These are phyloP conservation scores for Aspergillus sp. DNA, from an alignment of 2,329 filamentous ascomycete species.

Conservation along the genomic window DNA sequence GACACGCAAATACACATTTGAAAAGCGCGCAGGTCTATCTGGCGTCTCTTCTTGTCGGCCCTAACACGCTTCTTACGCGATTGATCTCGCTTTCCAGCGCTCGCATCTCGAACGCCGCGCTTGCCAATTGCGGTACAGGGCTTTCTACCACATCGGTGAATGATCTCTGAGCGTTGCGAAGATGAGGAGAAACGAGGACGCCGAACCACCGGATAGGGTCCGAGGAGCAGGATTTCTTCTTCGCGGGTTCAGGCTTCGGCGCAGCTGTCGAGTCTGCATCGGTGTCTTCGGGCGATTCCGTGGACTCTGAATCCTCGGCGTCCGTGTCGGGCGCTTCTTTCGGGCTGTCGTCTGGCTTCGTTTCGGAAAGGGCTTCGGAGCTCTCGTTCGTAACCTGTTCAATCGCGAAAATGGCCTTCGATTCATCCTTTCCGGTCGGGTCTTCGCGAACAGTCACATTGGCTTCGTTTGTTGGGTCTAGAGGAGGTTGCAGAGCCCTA, in stretches of 20 bases:
- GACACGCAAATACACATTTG: neutral
- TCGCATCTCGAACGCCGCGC: conserved; percentile 41
- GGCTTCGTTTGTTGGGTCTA: neutral
- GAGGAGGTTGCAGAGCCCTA: conserved; percentile 14
- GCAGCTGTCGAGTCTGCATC: conserved; percentile 4
- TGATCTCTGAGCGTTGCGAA: conserved; percentile 45
- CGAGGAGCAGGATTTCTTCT: conserved; percentile 30
- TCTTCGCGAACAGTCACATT: neutral
- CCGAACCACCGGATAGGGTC: conserved; percentile 52
- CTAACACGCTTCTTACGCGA: conserved; percentile 27
- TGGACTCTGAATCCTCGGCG: neutral
- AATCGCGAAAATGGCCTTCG: conserved; percentile 13
- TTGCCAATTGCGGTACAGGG: conserved; percentile 38
- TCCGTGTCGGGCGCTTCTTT: neutral
- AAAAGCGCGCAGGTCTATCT: neutral
- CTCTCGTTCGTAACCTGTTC: neutral
- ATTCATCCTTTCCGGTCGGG: neutral
- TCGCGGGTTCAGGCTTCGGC: conserved; percentile 11
- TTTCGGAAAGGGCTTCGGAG: conserved; percentile 8
- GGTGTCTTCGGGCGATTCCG: conserved; percentile 1
- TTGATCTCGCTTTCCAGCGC: conserved; percentile 40
- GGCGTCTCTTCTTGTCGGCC: neutral
- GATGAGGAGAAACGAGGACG: conserved; percentile 45
- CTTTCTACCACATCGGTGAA: conserved; percentile 43
- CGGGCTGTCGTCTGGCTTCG: neutral